Percentiles rank a stretch among this genome's conserved stretches.
These are phyloP conservation scores for Diaporthe humulicola DNA, from an alignment of 2,329 filamentous ascomycete species.

Conservation along the genomic window DNA sequence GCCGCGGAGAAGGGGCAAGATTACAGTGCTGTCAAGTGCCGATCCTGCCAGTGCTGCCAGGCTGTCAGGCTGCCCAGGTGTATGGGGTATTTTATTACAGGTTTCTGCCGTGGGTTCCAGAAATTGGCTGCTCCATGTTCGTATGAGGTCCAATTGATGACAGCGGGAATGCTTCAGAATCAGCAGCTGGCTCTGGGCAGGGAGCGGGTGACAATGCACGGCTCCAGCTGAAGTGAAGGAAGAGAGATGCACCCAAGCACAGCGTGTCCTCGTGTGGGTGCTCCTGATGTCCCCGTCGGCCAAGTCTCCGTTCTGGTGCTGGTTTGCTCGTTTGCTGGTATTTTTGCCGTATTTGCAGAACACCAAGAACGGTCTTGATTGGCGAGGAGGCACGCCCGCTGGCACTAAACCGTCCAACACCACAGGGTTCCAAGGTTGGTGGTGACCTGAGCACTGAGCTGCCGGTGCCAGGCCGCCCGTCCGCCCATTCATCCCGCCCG, in stretches of 20 bases:
- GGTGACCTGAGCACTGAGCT: too few species aligned
- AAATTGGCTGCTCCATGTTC: conserved; percentile 29
- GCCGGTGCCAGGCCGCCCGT: neutral
- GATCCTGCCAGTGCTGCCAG: conserved; percentile 22
- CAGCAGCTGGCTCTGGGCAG: conserved; percentile 24
- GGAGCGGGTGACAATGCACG: neutral
- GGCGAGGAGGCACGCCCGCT: conserved; percentile 4
- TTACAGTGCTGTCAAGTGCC: conserved; percentile 5
- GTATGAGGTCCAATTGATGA: conserved; percentile 32
- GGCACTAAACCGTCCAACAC: conserved; percentile 22
- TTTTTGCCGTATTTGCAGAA: neutral
- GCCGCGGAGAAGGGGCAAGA: neutral
- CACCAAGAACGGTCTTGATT: conserved; percentile 22
- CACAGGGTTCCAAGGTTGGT: neutral
- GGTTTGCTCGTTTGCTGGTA: neutral
- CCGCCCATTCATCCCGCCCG: neutral
- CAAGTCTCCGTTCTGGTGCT: conserved; percentile 18
- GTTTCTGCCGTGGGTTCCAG: conserved; percentile 25
- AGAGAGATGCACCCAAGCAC: neutral
- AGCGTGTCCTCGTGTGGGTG: neutral
- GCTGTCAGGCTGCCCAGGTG: neutral
- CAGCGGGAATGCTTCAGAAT: conserved; percentile 23
- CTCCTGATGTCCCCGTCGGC: neutral
- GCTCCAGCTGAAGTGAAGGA: neutral
- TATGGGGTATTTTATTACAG: conserved; percentile 4